Evolutionary conservation across 768 basidiomycete species (phyloP), one percentile per base, ranked within the genome.

Genomic region (Lactarius psammicola): DNA sequence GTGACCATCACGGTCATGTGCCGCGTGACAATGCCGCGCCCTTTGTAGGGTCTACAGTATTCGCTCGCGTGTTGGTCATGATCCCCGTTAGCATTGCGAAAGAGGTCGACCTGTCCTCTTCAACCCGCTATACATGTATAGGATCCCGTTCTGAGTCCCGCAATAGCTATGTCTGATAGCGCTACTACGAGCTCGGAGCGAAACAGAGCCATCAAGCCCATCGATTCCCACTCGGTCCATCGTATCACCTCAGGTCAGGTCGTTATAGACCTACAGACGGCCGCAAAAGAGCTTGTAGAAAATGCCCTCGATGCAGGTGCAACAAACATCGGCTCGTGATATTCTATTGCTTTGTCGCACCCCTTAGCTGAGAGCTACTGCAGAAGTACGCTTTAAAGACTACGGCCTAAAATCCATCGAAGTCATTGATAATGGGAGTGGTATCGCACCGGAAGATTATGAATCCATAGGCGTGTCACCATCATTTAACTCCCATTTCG

Each of bases 241-340:
- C 82, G 85, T 61, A 92, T 99, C 61, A 92, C 95, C 0, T 94
- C 94, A 2, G 96, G 96, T 2, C 97, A 98, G 75, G 96, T 98
- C 55, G 90, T 98, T 1, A 82, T 95, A 31, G 94, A 97, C 74
- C 84, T 98, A 0, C 94, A 95, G 74, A 92, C 90, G 0, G 94
- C 94, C 1, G 88, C 98, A 65, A 99, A 98, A 74, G 97, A 99
- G 75, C 85, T 98, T 10, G 85, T 99, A 2, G 97, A 99, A 77
- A 99, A 99, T 74, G 92, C 93, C 64, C 78, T 98, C 33, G 97
- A 99, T 75, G 95, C 97, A 1, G 90, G 90, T 0, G 92, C 95
- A 0, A 94, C 90, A 0, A 86, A 78, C 69, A 85, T 99, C 49
- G 95, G 96, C 92, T 54, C 34, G 87, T 72, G 23, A 31, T 30